These are phyloP conservation scores for Leccinum barrowsii DNA, from an alignment of 768 basidiomycete genomes.

Conservation along the genomic window DNA sequence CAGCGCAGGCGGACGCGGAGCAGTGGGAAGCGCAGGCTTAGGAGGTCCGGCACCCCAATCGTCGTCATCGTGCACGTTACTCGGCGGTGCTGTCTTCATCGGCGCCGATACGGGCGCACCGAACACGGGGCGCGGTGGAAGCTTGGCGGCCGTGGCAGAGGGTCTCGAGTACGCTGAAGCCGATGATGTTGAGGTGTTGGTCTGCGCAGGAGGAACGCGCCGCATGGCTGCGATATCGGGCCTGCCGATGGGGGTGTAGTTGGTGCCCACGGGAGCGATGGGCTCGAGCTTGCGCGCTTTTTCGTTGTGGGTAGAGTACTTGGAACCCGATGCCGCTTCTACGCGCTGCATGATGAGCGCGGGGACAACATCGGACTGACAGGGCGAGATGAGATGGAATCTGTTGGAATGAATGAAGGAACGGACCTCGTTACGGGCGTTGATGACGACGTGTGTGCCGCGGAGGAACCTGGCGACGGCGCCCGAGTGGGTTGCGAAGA, in stretches of 20 bases:
- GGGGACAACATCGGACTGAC: conserved; percentile 76
- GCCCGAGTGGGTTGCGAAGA: conserved; percentile 85
- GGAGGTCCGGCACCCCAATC: conserved; percentile 58
- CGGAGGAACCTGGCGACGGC: conserved; percentile 78
- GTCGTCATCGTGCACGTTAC: conserved; percentile 48
- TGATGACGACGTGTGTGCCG: conserved; percentile 83
- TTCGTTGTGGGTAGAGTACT: conserved; percentile 83
- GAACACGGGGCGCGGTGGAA: conserved; percentile 48
- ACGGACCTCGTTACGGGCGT: conserved; percentile 79
- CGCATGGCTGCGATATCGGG: conserved; percentile 64
- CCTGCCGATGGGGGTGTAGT: conserved; percentile 71
- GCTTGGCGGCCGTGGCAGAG: conserved; percentile 9
- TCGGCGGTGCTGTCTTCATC: conserved; percentile 35
- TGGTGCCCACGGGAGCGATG: conserved; percentile 78
- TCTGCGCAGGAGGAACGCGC: conserved; percentile 38
- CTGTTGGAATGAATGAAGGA: background rate
- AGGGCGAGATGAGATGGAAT: background rate
- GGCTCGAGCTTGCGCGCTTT: conserved; percentile 68
- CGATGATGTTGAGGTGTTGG: background rate
- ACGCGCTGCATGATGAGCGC: conserved; percentile 79
- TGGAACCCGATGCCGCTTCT: conserved; percentile 87
- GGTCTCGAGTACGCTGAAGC: background rate
- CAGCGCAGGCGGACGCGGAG: conserved; percentile 47
- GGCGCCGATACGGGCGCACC: conserved; percentile 42
- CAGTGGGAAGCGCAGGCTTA: conserved; percentile 40